Conservation (phyloP, 1,284 basidiomycete genomes). For the Fistulinella staudtii region DNA sequence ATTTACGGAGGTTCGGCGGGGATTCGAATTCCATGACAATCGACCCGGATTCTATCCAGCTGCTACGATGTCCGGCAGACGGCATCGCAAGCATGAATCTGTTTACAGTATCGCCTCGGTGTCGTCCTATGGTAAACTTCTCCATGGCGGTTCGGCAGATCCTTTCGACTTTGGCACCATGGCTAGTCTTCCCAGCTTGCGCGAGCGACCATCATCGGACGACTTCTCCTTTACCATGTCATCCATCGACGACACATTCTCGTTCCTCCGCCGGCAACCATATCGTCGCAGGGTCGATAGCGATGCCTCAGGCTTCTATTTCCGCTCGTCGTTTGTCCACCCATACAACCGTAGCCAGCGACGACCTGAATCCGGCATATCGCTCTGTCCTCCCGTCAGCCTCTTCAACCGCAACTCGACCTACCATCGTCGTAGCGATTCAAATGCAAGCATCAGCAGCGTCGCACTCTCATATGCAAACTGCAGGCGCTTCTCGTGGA, state of each 20-base stretch:
- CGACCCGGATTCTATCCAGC: conserved; percentile 65
- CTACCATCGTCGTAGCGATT: conserved; percentile 47
- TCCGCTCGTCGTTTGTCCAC: conserved; percentile 39
- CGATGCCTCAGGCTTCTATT: conserved; percentile 73
- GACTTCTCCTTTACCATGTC: conserved; percentile 54
- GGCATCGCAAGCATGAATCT: conserved; percentile 55
- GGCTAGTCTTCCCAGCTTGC: conserved; percentile 38
- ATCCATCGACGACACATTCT: conserved; percentile 69
- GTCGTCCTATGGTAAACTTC: conserved; percentile 72
- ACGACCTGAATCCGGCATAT: conserved; percentile 46
- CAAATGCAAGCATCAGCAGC: conserved; percentile 51
- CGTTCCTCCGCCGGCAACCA: conserved; percentile 47
- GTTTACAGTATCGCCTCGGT: conserved; percentile 76
- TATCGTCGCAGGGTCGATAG: conserved; percentile 62
- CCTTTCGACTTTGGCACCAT: conserved; percentile 66
- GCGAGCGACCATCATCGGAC: conserved; percentile 53
- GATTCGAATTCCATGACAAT: conserved; percentile 64
- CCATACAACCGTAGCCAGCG: conserved; percentile 43
- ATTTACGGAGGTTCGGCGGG: conserved; percentile 68
- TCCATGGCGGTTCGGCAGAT: conserved; percentile 60
- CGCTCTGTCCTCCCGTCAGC: conserved; percentile 63
- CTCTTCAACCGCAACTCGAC: conserved; percentile 63
- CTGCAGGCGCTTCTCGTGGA: conserved; percentile 59
- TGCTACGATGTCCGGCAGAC: conserved; percentile 31
- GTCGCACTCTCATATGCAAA: conserved; percentile 50